A percentile compares a stretch with the other conserved stretches of the same genome.
Evolutionary conservation across 2,329 filamentous ascomycete genomes (phyloP).

Genomic region (Penicillium sp.): DNA sequence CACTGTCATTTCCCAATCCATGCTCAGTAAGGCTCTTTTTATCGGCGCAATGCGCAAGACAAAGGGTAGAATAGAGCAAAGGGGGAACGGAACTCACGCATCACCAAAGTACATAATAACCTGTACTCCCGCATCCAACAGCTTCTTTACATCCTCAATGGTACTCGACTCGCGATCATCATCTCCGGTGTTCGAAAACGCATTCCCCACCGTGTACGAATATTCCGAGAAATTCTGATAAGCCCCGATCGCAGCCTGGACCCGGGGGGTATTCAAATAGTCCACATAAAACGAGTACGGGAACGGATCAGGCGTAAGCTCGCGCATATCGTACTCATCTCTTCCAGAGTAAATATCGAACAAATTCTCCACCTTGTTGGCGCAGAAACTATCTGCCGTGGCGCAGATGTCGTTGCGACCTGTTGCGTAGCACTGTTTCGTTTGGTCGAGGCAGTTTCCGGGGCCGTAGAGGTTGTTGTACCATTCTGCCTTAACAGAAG

Average conservation of each 20-base stretch:
- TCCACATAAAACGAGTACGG: slow-evolving; percentile 51
- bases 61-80: background rate
- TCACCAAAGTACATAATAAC: slow-evolving; percentile 38
- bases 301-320: slow-evolving; percentile 34
- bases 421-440: slow-evolving; percentile 58
- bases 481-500: slow-evolving; percentile 53
- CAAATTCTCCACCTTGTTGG: slow-evolving; percentile 55
- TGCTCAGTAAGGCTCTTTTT: background rate
- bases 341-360: slow-evolving; percentile 57
- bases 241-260: slow-evolving; percentile 56
- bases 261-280: slow-evolving; percentile 54
- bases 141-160: slow-evolving; percentile 46
- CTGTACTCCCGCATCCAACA: slow-evolving; percentile 48
- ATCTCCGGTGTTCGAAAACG: slow-evolving; percentile 52
- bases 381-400: slow-evolving; percentile 61
- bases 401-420: slow-evolving; percentile 57
- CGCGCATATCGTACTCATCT: slow-evolving; percentile 56
- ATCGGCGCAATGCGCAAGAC: background rate
- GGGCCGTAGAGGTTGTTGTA: slow-evolving; percentile 64
- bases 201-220: slow-evolving; percentile 45
- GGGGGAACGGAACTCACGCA: slow-evolving; percentile 21
- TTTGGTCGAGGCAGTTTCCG: slow-evolving; percentile 63
- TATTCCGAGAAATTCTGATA: slow-evolving; percentile 55
- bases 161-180: slow-evolving; percentile 44
- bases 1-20: slow-evolving; percentile 8